Conservation (phyloP, 2,329 filamentous ascomycete genomes). For the Trichothecium sympodiale region DNA sequence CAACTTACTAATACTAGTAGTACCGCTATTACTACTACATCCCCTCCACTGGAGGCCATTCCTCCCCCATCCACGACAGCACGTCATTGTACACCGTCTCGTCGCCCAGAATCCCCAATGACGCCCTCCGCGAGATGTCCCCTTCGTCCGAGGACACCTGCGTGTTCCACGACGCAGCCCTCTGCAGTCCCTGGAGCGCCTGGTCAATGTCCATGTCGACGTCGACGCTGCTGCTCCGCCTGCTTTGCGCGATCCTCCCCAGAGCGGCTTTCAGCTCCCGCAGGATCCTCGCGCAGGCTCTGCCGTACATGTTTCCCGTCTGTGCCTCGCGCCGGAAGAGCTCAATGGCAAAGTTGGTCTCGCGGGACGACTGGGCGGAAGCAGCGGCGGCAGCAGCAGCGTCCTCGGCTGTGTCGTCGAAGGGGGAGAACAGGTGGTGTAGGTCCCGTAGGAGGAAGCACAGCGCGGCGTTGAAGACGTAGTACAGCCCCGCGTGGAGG, state of each 20-base stretch:
- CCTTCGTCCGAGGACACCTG: constrained; percentile 11
- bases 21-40: no score
- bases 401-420: constrained; percentile 10
- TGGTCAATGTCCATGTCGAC: constrained; percentile 4
- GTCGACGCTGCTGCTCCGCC: background rate
- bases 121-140: constrained; percentile 5
- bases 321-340: constrained; percentile 28
- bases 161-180: constrained; percentile 1
- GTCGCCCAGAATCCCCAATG: constrained; percentile 13
- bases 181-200: constrained; percentile 1
- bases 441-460: constrained; percentile 35
- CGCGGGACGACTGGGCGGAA: constrained; percentile 12
- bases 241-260: background rate
- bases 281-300: constrained; percentile 26
- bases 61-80: constrained; percentile 25
- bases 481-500: constrained; percentile 32
- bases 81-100: constrained; percentile 23
- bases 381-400: no score
- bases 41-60: constrained; percentile 14
- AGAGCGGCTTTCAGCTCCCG: constrained; percentile 20
- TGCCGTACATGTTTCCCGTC: constrained; percentile 25
- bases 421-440: background rate
- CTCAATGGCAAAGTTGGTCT: constrained; percentile 28
- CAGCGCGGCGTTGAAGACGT: constrained; percentile 38
- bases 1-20: no score